A percentile compares a stretch with the other conserved stretches of the same genome.
Evolutionary conservation across 2,329 filamentous ascomycete species (phyloP).

Genomic region (Plectosphaerella plurivora): DNA sequence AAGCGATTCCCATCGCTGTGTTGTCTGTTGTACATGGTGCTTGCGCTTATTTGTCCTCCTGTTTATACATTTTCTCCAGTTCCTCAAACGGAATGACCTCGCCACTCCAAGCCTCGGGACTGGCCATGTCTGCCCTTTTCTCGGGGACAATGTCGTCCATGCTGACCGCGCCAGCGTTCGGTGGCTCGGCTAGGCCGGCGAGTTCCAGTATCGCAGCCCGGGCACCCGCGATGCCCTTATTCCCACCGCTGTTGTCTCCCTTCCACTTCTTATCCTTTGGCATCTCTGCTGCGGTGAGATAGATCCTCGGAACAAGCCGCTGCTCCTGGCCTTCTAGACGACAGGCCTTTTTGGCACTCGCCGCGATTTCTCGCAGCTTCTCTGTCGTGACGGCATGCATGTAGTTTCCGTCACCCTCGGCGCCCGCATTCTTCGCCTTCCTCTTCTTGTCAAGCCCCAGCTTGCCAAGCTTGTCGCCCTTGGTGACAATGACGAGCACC

Average conservation of each 20-base stretch:
- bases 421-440: constrained; percentile 13
- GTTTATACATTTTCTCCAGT: constrained; percentile 15
- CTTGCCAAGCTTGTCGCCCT: constrained; percentile 44
- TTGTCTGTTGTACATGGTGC: not conserved
- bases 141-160: not conserved
- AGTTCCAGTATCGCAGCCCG: constrained; percentile 34
- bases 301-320: constrained; percentile 18
- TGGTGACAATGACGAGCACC: constrained; percentile 50
- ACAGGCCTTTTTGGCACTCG: constrained; percentile 2
- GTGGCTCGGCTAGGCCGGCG: constrained; percentile 25
- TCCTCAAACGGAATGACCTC: constrained; percentile 29
- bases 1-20: no score
- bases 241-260: constrained; percentile 15
- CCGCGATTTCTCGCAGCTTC: constrained; percentile 7
- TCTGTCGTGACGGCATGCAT: constrained; percentile 16
- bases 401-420: constrained; percentile 13
- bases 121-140: constrained; percentile 7
- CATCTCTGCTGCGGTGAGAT: constrained; percentile 33
- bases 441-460: constrained; percentile 13
- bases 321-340: constrained; percentile 15
- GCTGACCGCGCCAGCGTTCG: not conserved
- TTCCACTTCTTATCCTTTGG: constrained; percentile 19
- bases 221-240: constrained; percentile 33
- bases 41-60: constrained; percentile 2
- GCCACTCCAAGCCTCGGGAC: constrained; percentile 20